phyloP scores from a whole-genome alignment of 768 basidiomycete genomes.

The Hirschioporus abietinus region DNA sequence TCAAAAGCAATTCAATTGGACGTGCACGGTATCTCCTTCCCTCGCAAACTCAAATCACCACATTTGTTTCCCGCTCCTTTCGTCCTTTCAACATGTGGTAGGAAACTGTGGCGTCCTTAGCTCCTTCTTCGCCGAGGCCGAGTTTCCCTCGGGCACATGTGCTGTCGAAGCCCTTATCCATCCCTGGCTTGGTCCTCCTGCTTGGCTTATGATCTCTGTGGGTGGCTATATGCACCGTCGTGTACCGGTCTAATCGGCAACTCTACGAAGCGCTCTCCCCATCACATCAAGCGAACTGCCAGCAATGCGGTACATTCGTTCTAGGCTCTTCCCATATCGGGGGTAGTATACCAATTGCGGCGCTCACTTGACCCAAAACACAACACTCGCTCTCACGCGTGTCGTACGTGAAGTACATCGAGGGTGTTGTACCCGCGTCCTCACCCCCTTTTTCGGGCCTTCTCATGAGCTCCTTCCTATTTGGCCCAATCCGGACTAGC shows the following conservation, averaged over 20 bases:
- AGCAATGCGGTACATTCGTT: neutral
- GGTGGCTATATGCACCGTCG: neutral
- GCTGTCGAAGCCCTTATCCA: neutral
- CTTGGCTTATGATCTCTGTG: no score
- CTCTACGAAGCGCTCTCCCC: neutral
- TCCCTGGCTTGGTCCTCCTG: neutral
- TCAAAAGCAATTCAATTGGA: neutral
- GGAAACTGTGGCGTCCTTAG: no score
- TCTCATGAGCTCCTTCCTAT: neutral
- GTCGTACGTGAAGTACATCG: neutral
- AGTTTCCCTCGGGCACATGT: neutral
- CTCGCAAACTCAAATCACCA: neutral
- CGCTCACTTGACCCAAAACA: neutral
- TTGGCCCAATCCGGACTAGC: neutral
- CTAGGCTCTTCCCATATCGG: neutral
- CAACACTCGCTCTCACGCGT: neutral
- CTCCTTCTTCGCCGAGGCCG: neutral
- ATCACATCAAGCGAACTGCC: neutral
- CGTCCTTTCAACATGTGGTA: no score
- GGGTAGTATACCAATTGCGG: neutral
- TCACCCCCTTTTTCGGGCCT: neutral
- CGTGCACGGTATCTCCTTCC: neutral
- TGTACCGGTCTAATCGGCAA: neutral
- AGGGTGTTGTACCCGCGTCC: neutral
- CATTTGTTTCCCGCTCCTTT: neutral